Evolutionary conservation across 306 rosid species (phyloP).

Genomic region (Inga laurina): DNA sequence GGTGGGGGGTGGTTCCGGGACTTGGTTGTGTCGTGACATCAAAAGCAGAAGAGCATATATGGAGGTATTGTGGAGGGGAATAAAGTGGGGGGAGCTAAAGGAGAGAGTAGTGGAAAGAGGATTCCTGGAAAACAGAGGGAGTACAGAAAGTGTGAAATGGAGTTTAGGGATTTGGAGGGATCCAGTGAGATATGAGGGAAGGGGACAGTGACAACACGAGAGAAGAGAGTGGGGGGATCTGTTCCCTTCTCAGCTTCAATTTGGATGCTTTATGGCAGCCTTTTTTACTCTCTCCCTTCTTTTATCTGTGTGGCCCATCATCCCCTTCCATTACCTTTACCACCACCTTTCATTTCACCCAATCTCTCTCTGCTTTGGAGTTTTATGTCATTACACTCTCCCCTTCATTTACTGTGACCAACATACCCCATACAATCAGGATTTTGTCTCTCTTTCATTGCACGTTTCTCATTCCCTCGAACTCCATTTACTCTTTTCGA

Average conservation of each 20-base stretch:
- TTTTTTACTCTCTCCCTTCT: background rate
- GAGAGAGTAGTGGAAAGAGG: no score
- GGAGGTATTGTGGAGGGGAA: no score
- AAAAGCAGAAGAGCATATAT: no score
- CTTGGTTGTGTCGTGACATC: no score
- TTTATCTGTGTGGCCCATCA: background rate
- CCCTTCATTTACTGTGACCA: background rate
- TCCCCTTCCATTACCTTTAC: background rate
- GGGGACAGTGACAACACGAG: background rate
- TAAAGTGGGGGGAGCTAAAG: no score
- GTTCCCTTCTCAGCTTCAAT: background rate
- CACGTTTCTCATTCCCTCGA: background rate
- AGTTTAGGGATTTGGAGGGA: background rate
- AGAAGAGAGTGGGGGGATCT: background rate
- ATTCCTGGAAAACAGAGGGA: no score
- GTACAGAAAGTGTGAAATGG: background rate
- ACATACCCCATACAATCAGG: conserved; percentile 16
- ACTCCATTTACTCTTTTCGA: background rate
- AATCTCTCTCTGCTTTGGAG: background rate
- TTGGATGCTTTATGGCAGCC: conserved; percentile 16
- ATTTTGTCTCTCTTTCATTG: background rate
- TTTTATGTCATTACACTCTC: background rate
- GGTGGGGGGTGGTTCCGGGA: no score
- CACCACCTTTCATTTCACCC: background rate
- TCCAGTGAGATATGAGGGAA: background rate